These are phyloP conservation scores for Thyridium curvatum DNA, from an alignment of 2,329 filamentous ascomycete genomes.

Conservation along the genomic window DNA sequence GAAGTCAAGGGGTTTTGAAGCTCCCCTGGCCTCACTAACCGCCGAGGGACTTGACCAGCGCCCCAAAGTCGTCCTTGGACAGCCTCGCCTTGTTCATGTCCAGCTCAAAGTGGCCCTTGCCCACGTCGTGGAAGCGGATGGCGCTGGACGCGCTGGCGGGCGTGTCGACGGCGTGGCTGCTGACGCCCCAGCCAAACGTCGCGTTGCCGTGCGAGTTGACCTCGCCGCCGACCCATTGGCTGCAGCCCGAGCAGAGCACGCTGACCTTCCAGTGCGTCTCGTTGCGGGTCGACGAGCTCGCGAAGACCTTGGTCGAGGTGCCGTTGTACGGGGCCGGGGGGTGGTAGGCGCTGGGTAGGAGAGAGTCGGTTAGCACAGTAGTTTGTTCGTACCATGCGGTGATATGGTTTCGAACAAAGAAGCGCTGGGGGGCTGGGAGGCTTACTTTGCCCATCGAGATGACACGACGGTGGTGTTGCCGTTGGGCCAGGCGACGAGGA, in stretches of 20 bases:
- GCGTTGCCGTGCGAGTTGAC: constrained; percentile 3
- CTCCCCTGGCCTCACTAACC: too few relatives aligned
- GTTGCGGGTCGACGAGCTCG: background rate
- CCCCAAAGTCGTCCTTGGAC: background rate
- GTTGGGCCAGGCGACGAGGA: constrained; percentile 25
- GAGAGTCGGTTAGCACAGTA: background rate
- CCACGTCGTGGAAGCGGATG: constrained; percentile 7
- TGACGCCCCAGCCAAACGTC: constrained; percentile 6
- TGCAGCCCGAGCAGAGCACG: background rate
- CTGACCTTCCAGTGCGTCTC: background rate
- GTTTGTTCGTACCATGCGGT: background rate
- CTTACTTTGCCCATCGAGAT: constrained; percentile 23
- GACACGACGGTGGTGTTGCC: constrained; percentile 21
- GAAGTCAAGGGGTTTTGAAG: too few relatives aligned
- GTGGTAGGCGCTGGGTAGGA: constrained; percentile 4
- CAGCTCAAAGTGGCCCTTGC: constrained; percentile 5
- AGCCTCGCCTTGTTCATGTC: constrained; percentile 5
- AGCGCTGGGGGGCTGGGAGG: background rate
- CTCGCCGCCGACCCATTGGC: background rate
- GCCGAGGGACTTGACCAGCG: background rate
- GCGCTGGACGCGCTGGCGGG: background rate
- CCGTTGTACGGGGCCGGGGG: background rate
- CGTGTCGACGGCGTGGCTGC: background rate
- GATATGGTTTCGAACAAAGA: background rate
- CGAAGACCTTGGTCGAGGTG: background rate